phyloP scores from a whole-genome alignment of 176 grass and related monocot genomes.

The Eleusine indica region DNA sequence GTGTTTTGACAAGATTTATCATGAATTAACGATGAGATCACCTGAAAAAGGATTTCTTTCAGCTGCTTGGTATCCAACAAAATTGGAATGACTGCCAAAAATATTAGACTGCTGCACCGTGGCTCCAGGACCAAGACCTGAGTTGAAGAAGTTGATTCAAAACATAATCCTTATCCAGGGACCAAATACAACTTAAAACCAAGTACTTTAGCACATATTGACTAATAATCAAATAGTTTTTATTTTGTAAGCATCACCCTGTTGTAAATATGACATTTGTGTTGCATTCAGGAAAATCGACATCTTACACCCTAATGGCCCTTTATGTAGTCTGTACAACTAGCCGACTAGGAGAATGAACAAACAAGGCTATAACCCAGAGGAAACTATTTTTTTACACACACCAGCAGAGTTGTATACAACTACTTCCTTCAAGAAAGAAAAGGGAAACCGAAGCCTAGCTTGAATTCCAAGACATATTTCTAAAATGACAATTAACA shows the following conservation, averaged over 20 bases:
- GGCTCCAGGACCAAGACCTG: slow-evolving; percentile 37
- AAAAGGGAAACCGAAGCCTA: not conserved
- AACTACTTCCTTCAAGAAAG: not conserved
- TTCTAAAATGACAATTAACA: not conserved
- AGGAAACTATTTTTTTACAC: not conserved
- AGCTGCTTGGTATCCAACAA: slow-evolving; percentile 33
- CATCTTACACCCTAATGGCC: not conserved
- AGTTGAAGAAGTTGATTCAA: not conserved
- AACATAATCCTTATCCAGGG: slow-evolving; percentile 13
- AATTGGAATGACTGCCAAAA: slow-evolving; percentile 42
- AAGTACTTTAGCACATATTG: not conserved
- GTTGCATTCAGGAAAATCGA: slow-evolving; percentile 4
- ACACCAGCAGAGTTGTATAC: not conserved
- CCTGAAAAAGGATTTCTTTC: slow-evolving; percentile 50
- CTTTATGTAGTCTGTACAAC: not conserved
- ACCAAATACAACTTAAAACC: slow-evolving; percentile 1
- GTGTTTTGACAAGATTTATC: slow-evolving; percentile 16
- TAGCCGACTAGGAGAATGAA: not conserved
- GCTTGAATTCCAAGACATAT: not conserved
- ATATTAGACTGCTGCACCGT: slow-evolving; percentile 46
- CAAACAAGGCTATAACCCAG: not conserved
- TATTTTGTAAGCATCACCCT: not conserved
- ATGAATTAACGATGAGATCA: slow-evolving; percentile 35
- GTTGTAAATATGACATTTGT: not conserved
- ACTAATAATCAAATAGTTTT: not conserved